Percentiles rank a stretch among this genome's conserved stretches.
These are phyloP conservation scores for Fusarium nurragi DNA, from an alignment of 2,329 filamentous ascomycete species.

Conservation along the genomic window DNA sequence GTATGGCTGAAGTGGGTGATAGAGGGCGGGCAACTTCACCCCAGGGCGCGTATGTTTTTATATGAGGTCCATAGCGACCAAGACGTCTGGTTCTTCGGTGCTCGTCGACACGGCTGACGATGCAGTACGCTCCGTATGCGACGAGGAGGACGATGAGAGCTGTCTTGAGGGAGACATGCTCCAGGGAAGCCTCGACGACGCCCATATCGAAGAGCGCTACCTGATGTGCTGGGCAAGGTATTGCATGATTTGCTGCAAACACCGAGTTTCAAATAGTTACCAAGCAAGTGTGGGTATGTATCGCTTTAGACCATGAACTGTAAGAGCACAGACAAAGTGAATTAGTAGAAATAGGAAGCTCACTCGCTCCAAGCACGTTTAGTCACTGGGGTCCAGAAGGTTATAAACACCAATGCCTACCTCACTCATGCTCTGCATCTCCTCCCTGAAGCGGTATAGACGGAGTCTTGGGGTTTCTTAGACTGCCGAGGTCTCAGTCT, in stretches of 20 bases:
- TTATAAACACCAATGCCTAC: constrained; percentile 3
- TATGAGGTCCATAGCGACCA: constrained; percentile 53
- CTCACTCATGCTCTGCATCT: too few species aligned
- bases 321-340: background rate
- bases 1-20: background rate
- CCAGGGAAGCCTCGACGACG: constrained; percentile 59
- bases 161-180: constrained; percentile 55
- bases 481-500: too few species aligned
- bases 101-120: constrained; percentile 53
- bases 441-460: constrained; percentile 3
- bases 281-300: background rate
- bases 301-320: background rate
- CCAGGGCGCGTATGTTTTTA: constrained; percentile 55
- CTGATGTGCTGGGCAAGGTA: background rate
- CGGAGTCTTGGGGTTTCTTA: background rate
- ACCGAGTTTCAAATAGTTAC: background rate
- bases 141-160: constrained; percentile 51
- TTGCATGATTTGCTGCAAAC: background rate
- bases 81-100: constrained; percentile 57
- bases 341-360: too few species aligned
- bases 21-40: constrained; percentile 56
- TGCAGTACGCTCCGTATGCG: constrained; percentile 51
- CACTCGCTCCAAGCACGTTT: background rate
- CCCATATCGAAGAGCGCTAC: constrained; percentile 52
- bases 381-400: background rate